Base-by-base conservation (phyloP, 345 rosid genomes). In the Hirschfeldia incana region DNA sequence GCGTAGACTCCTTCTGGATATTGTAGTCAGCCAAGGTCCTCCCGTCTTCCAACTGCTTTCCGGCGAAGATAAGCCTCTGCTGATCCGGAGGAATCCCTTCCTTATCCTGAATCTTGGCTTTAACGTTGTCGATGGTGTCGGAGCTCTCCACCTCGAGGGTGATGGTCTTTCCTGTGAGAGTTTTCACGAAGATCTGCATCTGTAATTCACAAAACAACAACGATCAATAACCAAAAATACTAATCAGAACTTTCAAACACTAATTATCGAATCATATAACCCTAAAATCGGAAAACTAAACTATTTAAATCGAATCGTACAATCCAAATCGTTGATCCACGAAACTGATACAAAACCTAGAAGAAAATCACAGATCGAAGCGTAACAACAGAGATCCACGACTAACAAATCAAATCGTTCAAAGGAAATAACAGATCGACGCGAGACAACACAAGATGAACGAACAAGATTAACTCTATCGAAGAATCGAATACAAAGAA, bases 101-200 rank as follows among this genome's bases (percentile, higher is more conserved):
- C 78, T 75, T 75, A 0, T 75, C 78, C 42, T 75, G 72, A 8
- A 75, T 75, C 13, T 75, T 75, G 1, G 78, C 53, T 4, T 75
- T 75, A 27, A 75, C 78, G 57, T 75, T 75, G 72, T 66, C 78
- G 55, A 75, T 75, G 6, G 78, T 75, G 70, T 75, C 78, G 1
- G 78, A 75, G 15, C 78, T 75, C 4, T 75, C 78, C 11, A 75
- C 78, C 78, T 75, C 78, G 17, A 75, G 78, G 58, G 78, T 75
- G 36, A 76, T 76, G 0, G 79, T 76, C 79, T 67, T 76, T 1
- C 74, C 74, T 28, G 81, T 72, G 49, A 78, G 76, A 17, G 81
- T 78, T 55, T 79, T 79, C 4, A 79, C 83, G 26, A 80, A 80
- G 65, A 81, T 81, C 75, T 81, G 84, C 84, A 81, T 81, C 84